A percentile compares a stretch with the other conserved stretches of the same genome.
These are phyloP conservation scores for Komagataella ulmi DNA, from an alignment of 805 yeast genomes.

Conservation along the genomic window DNA sequence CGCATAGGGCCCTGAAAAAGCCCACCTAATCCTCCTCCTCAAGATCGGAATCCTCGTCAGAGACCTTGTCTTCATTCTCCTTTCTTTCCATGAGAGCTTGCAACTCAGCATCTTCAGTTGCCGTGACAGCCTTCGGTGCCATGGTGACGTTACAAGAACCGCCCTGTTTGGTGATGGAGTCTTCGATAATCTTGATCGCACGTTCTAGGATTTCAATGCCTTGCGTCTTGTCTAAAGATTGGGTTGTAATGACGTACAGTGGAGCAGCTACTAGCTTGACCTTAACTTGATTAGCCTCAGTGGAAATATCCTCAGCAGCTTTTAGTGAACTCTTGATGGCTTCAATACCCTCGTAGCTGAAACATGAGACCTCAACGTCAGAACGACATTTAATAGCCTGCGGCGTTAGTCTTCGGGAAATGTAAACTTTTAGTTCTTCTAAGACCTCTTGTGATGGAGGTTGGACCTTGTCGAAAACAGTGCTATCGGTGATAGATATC, in stretches of 20 bases:
- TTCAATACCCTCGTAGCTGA: conserved; percentile 93
- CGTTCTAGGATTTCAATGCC: conserved; percentile 70
- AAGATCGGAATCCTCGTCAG: conserved; percentile 45
- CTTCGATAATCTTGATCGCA: conserved; percentile 69
- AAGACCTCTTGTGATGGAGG: conserved; percentile 65
- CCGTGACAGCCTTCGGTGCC: conserved; percentile 99
- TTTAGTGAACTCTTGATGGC: conserved; percentile 85
- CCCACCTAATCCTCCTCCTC: conserved; percentile 10
- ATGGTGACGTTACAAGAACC: conserved; percentile 88
- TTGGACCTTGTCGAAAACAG: conserved; percentile 69
- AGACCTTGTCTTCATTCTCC: conserved; percentile 77
- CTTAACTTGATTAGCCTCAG: conserved; percentile 79
- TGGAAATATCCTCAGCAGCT: conserved; percentile 75
- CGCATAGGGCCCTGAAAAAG: background rate
- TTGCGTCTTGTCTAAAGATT: conserved; percentile 80
- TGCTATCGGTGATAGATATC: conserved; percentile 82
- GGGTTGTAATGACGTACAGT: conserved; percentile 83
- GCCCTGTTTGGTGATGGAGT: conserved; percentile 56
- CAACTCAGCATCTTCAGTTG: conserved; percentile 95
- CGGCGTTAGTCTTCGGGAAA: conserved; percentile 89
- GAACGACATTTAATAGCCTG: conserved; percentile 97
- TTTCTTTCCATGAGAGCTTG: conserved; percentile 91
- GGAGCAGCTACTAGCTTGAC: conserved; percentile 97
- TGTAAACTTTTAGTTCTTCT: conserved; percentile 77
- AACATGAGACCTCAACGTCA: conserved; percentile 96